Conservation (phyloP, 1,284 basidiomycete genomes). For the Ganoderma lingzhi region DNA sequence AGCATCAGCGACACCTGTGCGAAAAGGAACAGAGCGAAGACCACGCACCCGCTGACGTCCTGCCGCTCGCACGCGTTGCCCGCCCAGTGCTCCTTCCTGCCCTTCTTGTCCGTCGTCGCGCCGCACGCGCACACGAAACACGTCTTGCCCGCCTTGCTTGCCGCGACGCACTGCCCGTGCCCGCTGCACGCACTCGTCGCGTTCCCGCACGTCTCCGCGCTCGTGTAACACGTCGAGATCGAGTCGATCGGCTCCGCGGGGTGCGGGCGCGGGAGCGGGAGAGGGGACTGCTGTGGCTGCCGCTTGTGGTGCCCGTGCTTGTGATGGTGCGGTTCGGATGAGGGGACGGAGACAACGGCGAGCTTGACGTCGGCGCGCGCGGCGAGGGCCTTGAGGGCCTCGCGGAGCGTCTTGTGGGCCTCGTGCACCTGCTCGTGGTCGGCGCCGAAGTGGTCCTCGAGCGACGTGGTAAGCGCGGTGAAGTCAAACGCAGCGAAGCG, state of each 20-base stretch:
- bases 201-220: slow-evolving; percentile 63
- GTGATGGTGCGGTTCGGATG: slow-evolving; percentile 33
- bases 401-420: slow-evolving; percentile 53
- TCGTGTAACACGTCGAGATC: slow-evolving; percentile 70
- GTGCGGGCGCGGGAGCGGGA: slow-evolving; percentile 53
- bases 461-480: slow-evolving; percentile 50
- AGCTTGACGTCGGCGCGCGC: slow-evolving; percentile 52
- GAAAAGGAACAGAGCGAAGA: slow-evolving; percentile 3
- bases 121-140: slow-evolving; percentile 80
- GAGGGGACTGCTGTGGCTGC: slow-evolving; percentile 58
- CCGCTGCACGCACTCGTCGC: slow-evolving; percentile 74
- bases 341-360: slow-evolving; percentile 60
- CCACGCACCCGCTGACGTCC: slow-evolving; percentile 78
- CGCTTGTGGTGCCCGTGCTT: slow-evolving; percentile 41
- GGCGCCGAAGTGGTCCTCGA: slow-evolving; percentile 55
- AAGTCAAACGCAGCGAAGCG: slow-evolving; percentile 71
- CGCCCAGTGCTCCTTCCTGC: slow-evolving; percentile 72
- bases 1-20: slow-evolving; percentile 8
- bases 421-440: slow-evolving; percentile 62
- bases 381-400: slow-evolving; percentile 52
- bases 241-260: slow-evolving; percentile 62
- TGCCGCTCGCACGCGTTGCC: slow-evolving; percentile 78
- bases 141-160: slow-evolving; percentile 65
- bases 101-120: slow-evolving; percentile 54
- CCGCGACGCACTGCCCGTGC: slow-evolving; percentile 69